Conservation (phyloP, 352 stramenopile species). For the Globisporangium canariense region DNA sequence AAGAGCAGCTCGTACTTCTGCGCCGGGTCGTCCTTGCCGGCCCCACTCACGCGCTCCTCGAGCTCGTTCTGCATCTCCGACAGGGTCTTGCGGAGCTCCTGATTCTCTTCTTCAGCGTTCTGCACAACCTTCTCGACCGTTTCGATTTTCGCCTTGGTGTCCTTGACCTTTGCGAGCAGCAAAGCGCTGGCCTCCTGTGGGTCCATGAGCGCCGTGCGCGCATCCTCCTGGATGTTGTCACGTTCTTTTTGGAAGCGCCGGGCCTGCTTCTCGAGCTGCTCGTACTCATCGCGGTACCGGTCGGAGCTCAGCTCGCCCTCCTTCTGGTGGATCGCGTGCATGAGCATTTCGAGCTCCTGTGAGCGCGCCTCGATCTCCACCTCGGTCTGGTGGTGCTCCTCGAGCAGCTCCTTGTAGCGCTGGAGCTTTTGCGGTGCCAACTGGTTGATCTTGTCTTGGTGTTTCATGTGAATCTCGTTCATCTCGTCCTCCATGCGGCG, state of each 20-base stretch:
- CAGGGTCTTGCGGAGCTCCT: slow-evolving; percentile 50
- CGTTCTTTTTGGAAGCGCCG: slow-evolving; percentile 72
- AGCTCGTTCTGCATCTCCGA: slow-evolving; percentile 56
- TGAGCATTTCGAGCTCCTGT: slow-evolving; percentile 66
- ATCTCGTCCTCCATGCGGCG: slow-evolving; percentile 77
- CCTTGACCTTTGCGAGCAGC: slow-evolving; percentile 84
- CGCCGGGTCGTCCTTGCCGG: slow-evolving; percentile 52
- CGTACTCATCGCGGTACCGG: slow-evolving; percentile 74
- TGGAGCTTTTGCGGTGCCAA: slow-evolving; percentile 84
- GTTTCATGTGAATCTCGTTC: slow-evolving; percentile 70
- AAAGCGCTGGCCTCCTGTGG: slow-evolving; percentile 80
- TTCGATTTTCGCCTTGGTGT: slow-evolving; percentile 83
- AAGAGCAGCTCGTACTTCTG: slow-evolving; percentile 89
- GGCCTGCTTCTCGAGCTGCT: slow-evolving; percentile 65
- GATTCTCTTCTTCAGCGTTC: slow-evolving; percentile 45
- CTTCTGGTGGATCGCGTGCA: slow-evolving; percentile 75
- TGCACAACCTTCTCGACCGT: slow-evolving; percentile 61
- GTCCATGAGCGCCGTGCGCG: slow-evolving; percentile 86
- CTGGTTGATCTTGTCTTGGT: slow-evolving; percentile 87
- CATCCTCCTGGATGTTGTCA: slow-evolving; percentile 75
- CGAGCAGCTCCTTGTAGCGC: slow-evolving; percentile 70
- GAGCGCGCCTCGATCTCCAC: slow-evolving; percentile 67
- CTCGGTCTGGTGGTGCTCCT: slow-evolving; percentile 72
- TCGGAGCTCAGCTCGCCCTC: slow-evolving; percentile 67
- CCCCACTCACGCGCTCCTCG: slow-evolving; percentile 60